phyloP scores from a whole-genome alignment of 495 filamentous ascomycete species.

The Cudoniella acicularis region DNA sequence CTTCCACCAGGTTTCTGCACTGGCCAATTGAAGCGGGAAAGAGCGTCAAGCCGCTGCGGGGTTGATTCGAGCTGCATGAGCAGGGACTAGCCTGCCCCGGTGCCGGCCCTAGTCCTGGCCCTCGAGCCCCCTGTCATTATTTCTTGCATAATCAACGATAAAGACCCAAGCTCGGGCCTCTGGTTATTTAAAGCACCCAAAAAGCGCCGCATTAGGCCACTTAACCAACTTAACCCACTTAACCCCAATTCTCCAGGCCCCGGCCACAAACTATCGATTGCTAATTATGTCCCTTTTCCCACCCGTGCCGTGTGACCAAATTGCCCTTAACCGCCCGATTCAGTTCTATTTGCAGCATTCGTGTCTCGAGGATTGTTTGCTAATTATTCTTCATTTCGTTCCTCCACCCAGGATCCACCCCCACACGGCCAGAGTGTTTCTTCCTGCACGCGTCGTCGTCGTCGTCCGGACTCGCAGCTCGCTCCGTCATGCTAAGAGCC shows the following conservation, averaged over 20 bases:
- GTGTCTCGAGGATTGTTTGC: slow-evolving; percentile 8
- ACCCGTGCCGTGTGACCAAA: background rate
- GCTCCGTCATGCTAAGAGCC: background rate
- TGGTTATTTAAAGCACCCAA: slow-evolving; percentile 25
- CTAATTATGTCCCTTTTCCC: slow-evolving; percentile 18
- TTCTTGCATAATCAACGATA: slow-evolving; percentile 16
- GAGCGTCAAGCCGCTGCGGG: background rate
- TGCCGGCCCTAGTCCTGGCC: background rate
- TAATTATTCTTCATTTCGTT: slow-evolving; percentile 16
- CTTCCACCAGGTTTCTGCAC: background rate
- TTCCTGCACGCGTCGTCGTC: background rate
- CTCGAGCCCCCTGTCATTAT: background rate
- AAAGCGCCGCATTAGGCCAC: slow-evolving; percentile 14
- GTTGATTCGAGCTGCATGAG: background rate
- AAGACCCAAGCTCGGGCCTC: background rate
- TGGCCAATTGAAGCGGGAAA: background rate
- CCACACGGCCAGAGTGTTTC: background rate
- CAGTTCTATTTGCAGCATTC: slow-evolving; percentile 21
- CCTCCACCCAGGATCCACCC: background rate
- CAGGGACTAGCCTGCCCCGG: background rate
- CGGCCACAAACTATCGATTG: slow-evolving; percentile 13
- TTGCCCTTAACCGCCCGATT: slow-evolving; percentile 19
- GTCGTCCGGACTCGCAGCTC: background rate
- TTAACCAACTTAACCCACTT: slow-evolving; percentile 1
- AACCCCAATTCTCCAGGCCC: background rate